These are phyloP conservation scores for Knufia petricola DNA, from an alignment of 2,329 filamentous ascomycete genomes.

Conservation along the genomic window DNA sequence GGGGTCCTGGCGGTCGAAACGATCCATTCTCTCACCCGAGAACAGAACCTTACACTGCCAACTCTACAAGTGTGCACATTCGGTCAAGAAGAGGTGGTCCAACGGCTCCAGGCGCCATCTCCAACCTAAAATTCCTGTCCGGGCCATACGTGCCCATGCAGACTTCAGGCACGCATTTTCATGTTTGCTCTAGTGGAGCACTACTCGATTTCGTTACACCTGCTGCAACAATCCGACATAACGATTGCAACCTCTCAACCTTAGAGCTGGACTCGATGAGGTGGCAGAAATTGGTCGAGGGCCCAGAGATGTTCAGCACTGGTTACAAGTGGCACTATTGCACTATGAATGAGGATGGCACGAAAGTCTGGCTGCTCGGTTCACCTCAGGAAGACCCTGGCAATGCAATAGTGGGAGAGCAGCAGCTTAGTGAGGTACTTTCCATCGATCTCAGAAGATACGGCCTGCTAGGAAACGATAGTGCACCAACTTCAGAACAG, in stretches of 20 bases:
- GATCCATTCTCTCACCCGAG: conserved; percentile 31
- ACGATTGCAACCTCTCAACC: conserved; percentile 83
- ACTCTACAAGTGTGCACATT: conserved; percentile 53
- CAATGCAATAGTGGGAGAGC: conserved; percentile 61
- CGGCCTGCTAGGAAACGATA: conserved; percentile 75
- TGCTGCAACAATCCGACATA: conserved; percentile 72
- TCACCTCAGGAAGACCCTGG: conserved; percentile 70
- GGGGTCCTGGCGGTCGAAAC: conserved; percentile 23
- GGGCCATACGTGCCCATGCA: conserved; percentile 80
- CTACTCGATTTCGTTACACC: conserved; percentile 92
- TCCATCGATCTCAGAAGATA: conserved; percentile 87
- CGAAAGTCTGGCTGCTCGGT: conserved; percentile 93
- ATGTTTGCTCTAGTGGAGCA: conserved; percentile 85
- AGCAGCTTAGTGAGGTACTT: conserved; percentile 89
- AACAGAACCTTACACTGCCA: conserved; percentile 59
- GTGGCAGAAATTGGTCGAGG: conserved; percentile 93
- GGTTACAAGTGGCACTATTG: conserved; percentile 99
- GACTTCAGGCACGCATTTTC: conserved; percentile 86
- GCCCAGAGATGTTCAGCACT: conserved; percentile 80
- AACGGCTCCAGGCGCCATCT: conserved; percentile 75
- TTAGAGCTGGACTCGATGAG: conserved; percentile 77
- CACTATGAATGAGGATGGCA: conserved; percentile 87
- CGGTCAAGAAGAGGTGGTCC: conserved; percentile 41
- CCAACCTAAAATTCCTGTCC: conserved; percentile 78
- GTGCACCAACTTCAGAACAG: conserved; percentile 42